Base-by-base conservation (phyloP, 495 filamentous ascomycete species). In the Trichoderma reesei region DNA sequence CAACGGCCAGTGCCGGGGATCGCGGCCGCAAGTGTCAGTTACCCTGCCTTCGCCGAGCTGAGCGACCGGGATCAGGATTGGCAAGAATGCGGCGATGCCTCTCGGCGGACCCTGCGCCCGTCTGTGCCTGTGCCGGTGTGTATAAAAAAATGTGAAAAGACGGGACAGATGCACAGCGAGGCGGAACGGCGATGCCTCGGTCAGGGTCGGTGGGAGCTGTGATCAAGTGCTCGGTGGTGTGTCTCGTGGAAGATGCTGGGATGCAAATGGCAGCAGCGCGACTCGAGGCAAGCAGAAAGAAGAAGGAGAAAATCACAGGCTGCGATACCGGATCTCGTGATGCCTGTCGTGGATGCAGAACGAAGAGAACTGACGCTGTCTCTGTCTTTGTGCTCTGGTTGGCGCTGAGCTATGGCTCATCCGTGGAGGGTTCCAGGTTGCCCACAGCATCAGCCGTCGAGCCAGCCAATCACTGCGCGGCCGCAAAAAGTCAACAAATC, bases 1-100 rank as follows among this genome's bases (percentile, higher is more conserved):
- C 51, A 34, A 56, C 10, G 26, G 18, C 18, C 51, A 34, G 6
- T 33, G 26, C 51, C 51, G 51, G 51, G 51, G 51, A 31, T 14
- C 51, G 51, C 51, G 31, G 51, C 51, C 31, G 51, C 51, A 31
- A 33, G 51, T 56, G 51, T 56, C 51, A 56, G 31, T 33, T 56
- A 56, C 51, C 51, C 51, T 56, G 51, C 51, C 51, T 13, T 56
- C 20, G 9, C 34, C 7, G 26, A 34, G 48, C 10, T 34, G 14
- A 10, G 11, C 51, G 51, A 56, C 51, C 51, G 31, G 51, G 51
- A 56, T 56, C 51, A 56, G 51, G 51, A 56, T 34, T 14, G 51
- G 51, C 51, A 34, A 56, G 26, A 11, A 34, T 56, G 51, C 51
- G 51, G 51, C 11, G 51, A 56, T 56, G 51, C 51, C 51, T 56